A percentile compares a stretch with the other conserved stretches of the same genome.
These are phyloP conservation scores for Solanum hybrid DNA, from an alignment of 305 asterid species.

Conservation along the genomic window DNA sequence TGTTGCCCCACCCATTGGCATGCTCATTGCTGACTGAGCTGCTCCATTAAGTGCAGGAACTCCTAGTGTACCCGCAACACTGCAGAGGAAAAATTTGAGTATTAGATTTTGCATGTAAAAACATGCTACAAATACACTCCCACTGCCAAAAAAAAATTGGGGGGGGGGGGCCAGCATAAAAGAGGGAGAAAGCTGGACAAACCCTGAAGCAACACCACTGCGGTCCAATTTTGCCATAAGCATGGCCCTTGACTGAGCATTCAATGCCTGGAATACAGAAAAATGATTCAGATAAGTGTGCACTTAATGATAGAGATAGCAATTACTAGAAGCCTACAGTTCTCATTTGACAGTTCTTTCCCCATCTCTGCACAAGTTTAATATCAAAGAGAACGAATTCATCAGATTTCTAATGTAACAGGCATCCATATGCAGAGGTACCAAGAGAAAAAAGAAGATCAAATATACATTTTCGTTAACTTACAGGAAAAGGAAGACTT, in stretches of 20 bases:
- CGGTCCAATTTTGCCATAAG: constrained; percentile 95
- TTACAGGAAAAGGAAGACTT: not conserved
- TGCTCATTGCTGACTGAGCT: constrained; percentile 46
- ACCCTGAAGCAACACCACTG: constrained; percentile 86
- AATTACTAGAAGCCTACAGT: not conserved
- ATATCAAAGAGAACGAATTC: not conserved
- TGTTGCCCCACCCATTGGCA: constrained; percentile 58
- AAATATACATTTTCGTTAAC: not conserved
- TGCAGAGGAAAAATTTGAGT: constrained; percentile 14
- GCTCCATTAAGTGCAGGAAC: constrained; percentile 63
- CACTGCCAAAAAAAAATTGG: not conserved
- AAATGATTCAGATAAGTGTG: not conserved
- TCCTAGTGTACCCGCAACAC: constrained; percentile 64
- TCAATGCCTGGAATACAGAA: constrained; percentile 48
- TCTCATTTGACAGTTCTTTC: not conserved
- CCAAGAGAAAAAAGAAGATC: not conserved
- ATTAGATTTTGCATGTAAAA: not conserved
- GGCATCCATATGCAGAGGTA: not conserved
- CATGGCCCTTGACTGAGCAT: constrained; percentile 96
- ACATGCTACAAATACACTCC: not conserved
- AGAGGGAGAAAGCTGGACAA: constrained; percentile 5
- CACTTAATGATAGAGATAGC: not conserved
- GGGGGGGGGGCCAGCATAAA: not conserved
- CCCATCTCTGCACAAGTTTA: not conserved
- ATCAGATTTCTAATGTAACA: not conserved